Conservation (phyloP, 1,284 basidiomycete species). For the Boletus calvinii region DNA sequence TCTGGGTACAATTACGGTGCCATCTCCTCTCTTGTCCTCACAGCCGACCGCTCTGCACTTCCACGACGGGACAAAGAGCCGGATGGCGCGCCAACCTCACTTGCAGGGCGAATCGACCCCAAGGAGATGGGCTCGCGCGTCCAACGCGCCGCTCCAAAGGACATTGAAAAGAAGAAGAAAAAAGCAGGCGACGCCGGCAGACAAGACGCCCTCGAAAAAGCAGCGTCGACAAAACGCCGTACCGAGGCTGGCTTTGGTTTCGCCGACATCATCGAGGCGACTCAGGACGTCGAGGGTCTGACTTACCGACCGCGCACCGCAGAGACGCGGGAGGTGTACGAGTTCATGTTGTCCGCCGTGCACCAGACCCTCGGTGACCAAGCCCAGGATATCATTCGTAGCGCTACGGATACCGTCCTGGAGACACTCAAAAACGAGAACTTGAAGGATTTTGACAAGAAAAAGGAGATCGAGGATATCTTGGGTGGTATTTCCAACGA, state of each 20-base stretch:
- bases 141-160: conserved; percentile 80
- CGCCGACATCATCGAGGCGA: conserved; percentile 89
- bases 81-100: conserved; percentile 91
- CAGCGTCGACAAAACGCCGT: conserved; percentile 50
- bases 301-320: conserved; percentile 91
- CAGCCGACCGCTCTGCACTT: conserved; percentile 73
- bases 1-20: conserved; percentile 90
- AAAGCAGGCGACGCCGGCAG: conserved; percentile 51
- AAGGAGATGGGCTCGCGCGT: conserved; percentile 95
- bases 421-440: conserved; percentile 89
- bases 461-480: conserved; percentile 89
- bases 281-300: conserved; percentile 90
- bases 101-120: conserved; percentile 88
- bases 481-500: conserved; percentile 73
- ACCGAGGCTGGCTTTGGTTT: conserved; percentile 68
- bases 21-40: conserved; percentile 84
- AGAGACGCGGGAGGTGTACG: conserved; percentile 94
- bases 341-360: conserved; percentile 85
- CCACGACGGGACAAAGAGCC: conserved; percentile 90
- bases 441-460: conserved; percentile 97
- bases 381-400: conserved; percentile 92
- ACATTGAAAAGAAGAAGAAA: conserved; percentile 95
- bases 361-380: conserved; percentile 90
- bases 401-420: conserved; percentile 89
- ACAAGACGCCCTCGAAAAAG: conserved; percentile 57